Evolutionary conservation across 208 protist genomes (phyloP), one percentile per base, ranked within the genome.

Genomic region (Acanthamoeba quina): DNA sequence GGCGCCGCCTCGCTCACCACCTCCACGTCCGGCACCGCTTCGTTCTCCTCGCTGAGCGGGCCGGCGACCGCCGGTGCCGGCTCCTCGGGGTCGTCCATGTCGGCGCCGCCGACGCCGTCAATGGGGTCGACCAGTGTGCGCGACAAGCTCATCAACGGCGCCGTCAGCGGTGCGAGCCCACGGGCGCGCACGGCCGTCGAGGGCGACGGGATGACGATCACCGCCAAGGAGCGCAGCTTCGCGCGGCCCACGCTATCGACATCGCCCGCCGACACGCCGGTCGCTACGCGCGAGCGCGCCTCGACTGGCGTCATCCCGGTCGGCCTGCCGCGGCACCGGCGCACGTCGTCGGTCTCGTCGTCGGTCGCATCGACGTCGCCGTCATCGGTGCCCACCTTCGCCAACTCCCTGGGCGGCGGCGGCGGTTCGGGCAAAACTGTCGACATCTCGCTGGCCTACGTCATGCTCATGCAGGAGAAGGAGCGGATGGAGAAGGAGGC

Each of bases 401-500:
- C 37, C 37, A 41, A 41, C 37, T 41, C 37, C 37, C 37, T 41
- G 37, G 37, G 37, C 37, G 72, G 37, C 44, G 44, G 37, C 10
- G 72, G 72, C 13, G n/a, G n/a, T n/a, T 37, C 72, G 17, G 72
- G 24, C 72, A 49, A 49, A 41, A 37, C 37, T 82, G 72, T 49
- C 37, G 72, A 37, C 15, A 13, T 49, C 31, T 54, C 72, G 44
- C 72, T 82, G 72, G 72, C 72, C 72, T 82, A 54, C 26, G 10
- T 31, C 31, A 37, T 82, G 72, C 37, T 82, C 37, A 41, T 44
- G 31, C 72, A 82, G 41, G 31, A 82, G 44, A 82, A 82, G 72
- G 72, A 82, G 72, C 72, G 72, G 21, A 37, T 82, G 17, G 72
- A 82, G 34, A 82, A 54, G 21, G 31, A 44, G 41, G 72, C 72